Evolutionary conservation across 257 asterid species (phyloP), one percentile per base, ranked within the genome.

Genomic region (Sherardia arvensis): DNA sequence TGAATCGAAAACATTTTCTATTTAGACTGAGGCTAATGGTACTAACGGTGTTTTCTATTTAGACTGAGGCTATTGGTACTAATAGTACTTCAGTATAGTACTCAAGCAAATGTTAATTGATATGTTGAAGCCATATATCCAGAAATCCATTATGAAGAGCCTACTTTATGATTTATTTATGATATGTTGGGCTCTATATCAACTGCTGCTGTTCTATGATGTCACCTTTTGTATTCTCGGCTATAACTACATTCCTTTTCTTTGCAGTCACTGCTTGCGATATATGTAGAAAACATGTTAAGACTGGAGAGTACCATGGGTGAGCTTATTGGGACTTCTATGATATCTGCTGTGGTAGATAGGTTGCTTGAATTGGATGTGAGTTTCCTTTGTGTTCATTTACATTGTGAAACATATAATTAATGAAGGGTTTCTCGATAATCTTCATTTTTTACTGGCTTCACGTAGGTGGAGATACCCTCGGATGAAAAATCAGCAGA

Each of bases 211-310:
- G 65, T 55, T 45, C 43, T 15, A 28, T 40, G n/a, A 33, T 53
- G 43, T 17, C 21, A 2, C 20, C 6, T 18, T 18, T 49, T 26
- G 3, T 26, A 20, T 4, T 54, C 23, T 36, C 3, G 15, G 54
- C 34, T 58, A 8, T 48, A n/a, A 21, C 33, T 55, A 61, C 61
- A 17, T 20, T 10, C 65, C 66, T 12, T 47, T 29, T 57, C 40
- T 36, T n/a, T 78, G 83, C 85, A 88, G 95, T 43, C 17, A 20
- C 28, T 70, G 64, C 77, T 87, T 18, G 80, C 71, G 70, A 70
- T 74, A 74, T 93, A 82, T 27, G 87, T 76, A 73, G 99, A 93
- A 85, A 93, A 85, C 85, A 87, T 90, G 88, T 61, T 90, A 77
- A 85, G 82, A 71, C 71, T 93, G 82, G 97, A 84, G 78, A 74